These are phyloP conservation scores for Sugiyamaella sp. DNA, from an alignment of 1,139 yeast species.

Conservation along the genomic window DNA sequence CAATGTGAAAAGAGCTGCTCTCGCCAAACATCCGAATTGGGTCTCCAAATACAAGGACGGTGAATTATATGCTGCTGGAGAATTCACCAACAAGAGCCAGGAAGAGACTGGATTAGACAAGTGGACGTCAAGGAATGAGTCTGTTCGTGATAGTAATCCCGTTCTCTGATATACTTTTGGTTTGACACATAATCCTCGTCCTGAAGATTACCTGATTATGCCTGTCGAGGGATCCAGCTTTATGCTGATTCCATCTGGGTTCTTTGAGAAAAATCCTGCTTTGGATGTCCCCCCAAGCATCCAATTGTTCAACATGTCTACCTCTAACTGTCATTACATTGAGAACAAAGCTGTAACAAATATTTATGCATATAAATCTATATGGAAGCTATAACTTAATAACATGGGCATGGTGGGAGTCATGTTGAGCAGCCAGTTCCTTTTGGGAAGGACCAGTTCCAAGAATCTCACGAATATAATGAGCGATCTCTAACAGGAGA, in stretches of 20 bases:
- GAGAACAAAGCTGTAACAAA: too few relatives aligned
- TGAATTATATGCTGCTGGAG: conserved; percentile 75
- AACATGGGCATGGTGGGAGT: not conserved
- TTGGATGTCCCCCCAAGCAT: conserved; percentile 64
- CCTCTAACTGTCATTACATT: not conserved
- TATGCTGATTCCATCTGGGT: conserved; percentile 75
- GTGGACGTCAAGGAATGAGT: conserved; percentile 60
- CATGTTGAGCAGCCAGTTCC: conserved; percentile 2
- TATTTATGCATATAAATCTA: not conserved
- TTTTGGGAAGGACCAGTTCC: conserved; percentile 16
- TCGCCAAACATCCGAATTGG: conserved; percentile 69
- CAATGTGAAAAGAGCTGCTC: conserved; percentile 72
- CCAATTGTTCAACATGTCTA: conserved; percentile 20
- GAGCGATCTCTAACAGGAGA: conserved; percentile 18
- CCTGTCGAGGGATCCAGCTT: conserved; percentile 80
- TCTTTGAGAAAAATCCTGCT: conserved; percentile 75
- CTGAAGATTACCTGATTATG: conserved; percentile 90
- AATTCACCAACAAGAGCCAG: conserved; percentile 66
- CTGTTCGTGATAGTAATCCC: conserved; percentile 69
- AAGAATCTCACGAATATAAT: conserved; percentile 11
- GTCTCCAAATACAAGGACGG: conserved; percentile 68
- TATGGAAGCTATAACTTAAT: conserved; percentile 4
- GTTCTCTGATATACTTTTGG: conserved; percentile 88
- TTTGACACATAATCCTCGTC: conserved; percentile 83
- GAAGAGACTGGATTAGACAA: conserved; percentile 57